phyloP scores from a whole-genome alignment of 2,329 filamentous ascomycete genomes.

The Paracoccidioides brasiliensis region DNA sequence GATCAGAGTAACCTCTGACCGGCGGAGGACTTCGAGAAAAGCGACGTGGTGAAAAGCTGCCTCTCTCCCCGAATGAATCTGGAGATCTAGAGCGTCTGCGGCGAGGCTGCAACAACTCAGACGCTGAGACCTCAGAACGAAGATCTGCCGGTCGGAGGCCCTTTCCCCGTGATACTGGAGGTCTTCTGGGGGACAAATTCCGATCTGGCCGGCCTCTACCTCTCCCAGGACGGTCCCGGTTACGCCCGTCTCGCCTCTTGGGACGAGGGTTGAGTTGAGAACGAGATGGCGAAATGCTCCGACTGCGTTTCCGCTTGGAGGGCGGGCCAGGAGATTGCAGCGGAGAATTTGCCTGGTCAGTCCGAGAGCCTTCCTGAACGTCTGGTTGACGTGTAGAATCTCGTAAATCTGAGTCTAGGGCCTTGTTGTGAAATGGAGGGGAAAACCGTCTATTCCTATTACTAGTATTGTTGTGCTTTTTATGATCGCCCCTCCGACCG shows the following conservation, averaged over 20 bases:
- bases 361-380: slow-evolving; percentile 11
- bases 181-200: slow-evolving; percentile 21
- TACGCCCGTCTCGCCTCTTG: slow-evolving; percentile 24
- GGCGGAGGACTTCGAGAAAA: slow-evolving; percentile 18
- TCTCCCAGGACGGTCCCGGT: slow-evolving; percentile 25
- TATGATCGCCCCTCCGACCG: slow-evolving; percentile 11
- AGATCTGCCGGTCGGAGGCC: slow-evolving; percentile 19
- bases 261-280: slow-evolving; percentile 18
- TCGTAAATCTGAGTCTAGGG: slow-evolving; percentile 11
- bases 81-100: slow-evolving; percentile 23
- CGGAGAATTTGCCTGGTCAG: slow-evolving; percentile 17
- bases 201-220: slow-evolving; percentile 25
- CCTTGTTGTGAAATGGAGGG: slow-evolving; percentile 5
- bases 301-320: slow-evolving; percentile 28
- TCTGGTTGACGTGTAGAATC: slow-evolving; percentile 13
- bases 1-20: slow-evolving; percentile 12
- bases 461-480: slow-evolving; percentile 13
- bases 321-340: slow-evolving; percentile 19
- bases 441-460: slow-evolving; percentile 10
- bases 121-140: slow-evolving; percentile 12
- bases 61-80: slow-evolving; percentile 15
- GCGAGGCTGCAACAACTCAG: slow-evolving; percentile 16
- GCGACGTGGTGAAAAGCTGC: slow-evolving; percentile 16
- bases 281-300: slow-evolving; percentile 27
- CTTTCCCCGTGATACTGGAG: slow-evolving; percentile 21